Base-by-base conservation (phyloP, 2,329 filamentous ascomycete genomes). In the Biscogniauxia marginata region DNA sequence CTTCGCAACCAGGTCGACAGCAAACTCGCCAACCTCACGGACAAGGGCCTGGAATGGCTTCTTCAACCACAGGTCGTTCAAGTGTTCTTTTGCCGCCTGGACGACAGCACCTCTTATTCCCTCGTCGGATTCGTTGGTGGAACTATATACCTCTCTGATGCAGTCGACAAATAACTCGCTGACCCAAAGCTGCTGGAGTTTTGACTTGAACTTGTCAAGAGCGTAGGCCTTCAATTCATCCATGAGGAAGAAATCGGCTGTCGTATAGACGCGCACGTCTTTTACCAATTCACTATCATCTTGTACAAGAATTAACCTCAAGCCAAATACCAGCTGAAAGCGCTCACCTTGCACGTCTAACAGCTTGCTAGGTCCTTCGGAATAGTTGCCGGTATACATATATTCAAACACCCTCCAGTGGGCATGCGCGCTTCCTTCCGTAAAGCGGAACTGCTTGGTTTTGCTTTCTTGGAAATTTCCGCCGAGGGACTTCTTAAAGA, bases 381-480 rank as follows among this genome's bases (percentile, higher is more conserved):
- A 4, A 46, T 61, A 61, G 22, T 43, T 30, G 45, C 54, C 59
- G 22, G 54, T 61, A 50, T 61, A 61, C 46, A 59, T 44, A 43
- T 61, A 59, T 20, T 61, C 54, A 18, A 61, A 55, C 7, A 54
- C 59, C 54, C 57, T 55, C 57, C 57, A 61, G 22, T 61, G 50
- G 22, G 59, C 54, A 54, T 61, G 54, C 13, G 19, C 8, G 18
- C 54, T 57, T 11, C 50, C 54, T 7, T 59, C 54, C 43, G 54
- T 49, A 24, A 59, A 61, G 25, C 18, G 45, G 22, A 61, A 59
- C 49, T 55, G 23, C 48, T 59, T 61, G 16, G 39, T 11, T 24
- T 59, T 49, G 4, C 56, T 54, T 49, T 59, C 57, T 25, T 39
- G 50, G 34, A 61, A 61, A 11, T 23, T 53, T 11, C 25, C 30